These are phyloP conservation scores for Smallanthus sonchifolius DNA, from an alignment of 129 eudicot species.

Conservation along the genomic window DNA sequence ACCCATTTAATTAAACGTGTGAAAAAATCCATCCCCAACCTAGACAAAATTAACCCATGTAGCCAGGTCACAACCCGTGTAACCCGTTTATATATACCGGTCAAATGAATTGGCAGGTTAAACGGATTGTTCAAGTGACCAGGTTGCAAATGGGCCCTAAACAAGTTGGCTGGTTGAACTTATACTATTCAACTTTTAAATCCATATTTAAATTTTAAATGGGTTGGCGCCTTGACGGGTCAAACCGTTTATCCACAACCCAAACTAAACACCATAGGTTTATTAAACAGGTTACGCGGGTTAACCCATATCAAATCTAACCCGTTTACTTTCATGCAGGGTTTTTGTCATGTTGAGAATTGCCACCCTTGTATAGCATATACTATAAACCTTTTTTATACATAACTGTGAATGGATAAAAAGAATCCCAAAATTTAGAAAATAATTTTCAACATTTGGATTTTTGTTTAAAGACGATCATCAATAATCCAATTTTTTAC, in stretches of 20 bases:
- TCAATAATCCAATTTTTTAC: not conserved
- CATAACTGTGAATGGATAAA: not conserved
- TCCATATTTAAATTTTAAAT: not conserved
- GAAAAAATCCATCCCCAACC: not conserved
- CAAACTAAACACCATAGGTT: not conserved
- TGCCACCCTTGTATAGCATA: not conserved
- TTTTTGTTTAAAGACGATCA: not conserved
- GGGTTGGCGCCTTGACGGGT: not conserved
- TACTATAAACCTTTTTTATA: not conserved
- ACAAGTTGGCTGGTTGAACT: not conserved
- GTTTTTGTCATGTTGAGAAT: not conserved
- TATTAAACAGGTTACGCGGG: not conserved
- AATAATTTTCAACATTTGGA: not conserved
- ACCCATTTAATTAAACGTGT: not conserved
- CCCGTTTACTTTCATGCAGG: not conserved
- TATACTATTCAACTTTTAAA: not conserved
- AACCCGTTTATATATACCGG: not conserved
- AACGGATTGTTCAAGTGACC: not conserved
- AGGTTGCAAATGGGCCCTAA: not conserved
- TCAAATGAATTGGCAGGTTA: not conserved
- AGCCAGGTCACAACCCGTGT: not conserved
- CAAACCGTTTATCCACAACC: not conserved
- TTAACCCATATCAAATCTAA: not conserved
- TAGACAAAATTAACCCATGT: not conserved
- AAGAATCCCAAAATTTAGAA: slow-evolving; percentile 1